Evolutionary conservation across 495 filamentous ascomycete species (phyloP).

Genomic region (Penicillium crystallinum): DNA sequence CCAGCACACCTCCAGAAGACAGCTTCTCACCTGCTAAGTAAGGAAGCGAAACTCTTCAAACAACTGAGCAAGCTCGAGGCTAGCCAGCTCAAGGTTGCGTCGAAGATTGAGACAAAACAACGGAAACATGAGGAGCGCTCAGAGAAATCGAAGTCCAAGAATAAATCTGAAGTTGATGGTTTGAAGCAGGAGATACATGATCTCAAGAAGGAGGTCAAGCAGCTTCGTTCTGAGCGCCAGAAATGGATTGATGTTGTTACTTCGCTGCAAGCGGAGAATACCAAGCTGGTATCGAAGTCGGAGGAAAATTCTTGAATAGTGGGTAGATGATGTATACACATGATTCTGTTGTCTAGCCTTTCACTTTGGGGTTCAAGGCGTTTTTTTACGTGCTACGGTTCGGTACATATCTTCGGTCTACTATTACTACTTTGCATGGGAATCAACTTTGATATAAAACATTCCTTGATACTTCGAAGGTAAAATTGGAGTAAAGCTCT

Average conservation of each 20-base stretch:
- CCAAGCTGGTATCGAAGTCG: conserved; percentile 27
- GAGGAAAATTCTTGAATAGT: neutral
- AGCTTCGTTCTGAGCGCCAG: conserved; percentile 55
- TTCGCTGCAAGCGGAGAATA: conserved; percentile 63
- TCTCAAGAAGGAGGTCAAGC: conserved; percentile 51
- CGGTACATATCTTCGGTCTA: no score
- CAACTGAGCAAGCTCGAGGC: conserved; percentile 35
- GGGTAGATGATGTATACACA: neutral
- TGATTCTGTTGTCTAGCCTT: neutral
- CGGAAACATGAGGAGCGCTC: conserved; percentile 55
- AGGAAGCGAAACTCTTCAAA: conserved; percentile 38
- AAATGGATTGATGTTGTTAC: conserved; percentile 58
- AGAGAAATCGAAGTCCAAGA: conserved; percentile 46
- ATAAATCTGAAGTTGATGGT: conserved; percentile 40
- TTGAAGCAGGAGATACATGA: conserved; percentile 51
- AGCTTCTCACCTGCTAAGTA: conserved; percentile 24
- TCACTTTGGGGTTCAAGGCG: neutral
- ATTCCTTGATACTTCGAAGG: neutral
- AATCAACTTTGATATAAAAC: neutral
- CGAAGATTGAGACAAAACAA: conserved; percentile 43
- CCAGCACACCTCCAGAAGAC: conserved; percentile 24
- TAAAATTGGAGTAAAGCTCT: no score
- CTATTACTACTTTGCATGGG: no score
- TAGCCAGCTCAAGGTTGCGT: conserved; percentile 36
- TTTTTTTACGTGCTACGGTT: no score